Evolutionary conservation across 2,329 filamentous ascomycete genomes (phyloP), one percentile per base, ranked within the genome.

Genomic region (Talaromyces sp.): DNA sequence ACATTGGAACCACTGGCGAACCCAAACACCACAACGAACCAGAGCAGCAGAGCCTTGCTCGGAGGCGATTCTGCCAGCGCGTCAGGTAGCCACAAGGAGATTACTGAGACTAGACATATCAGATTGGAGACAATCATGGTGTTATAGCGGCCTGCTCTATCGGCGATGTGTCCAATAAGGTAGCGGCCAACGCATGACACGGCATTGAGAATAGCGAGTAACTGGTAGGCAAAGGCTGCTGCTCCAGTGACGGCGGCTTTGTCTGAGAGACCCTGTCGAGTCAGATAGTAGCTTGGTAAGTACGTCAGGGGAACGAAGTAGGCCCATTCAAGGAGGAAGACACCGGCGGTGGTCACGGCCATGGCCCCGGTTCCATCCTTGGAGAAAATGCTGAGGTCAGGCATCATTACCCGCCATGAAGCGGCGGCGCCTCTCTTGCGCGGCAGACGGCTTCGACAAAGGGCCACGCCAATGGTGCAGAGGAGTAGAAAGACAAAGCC

Each of bases 1-100:
- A 79, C 73, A 25, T 76, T 77, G 2, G 72, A 72, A 4, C 78
- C 78, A 29, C 72, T 74, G 38, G 69, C 75, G 64, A 80, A 79
- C 1, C 78, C 78, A 49, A 79, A 76, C 0, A 76, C 65, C 0
- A 71, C 67, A 0, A 71, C 69, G 34, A 68, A 76, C 11, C 62
- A 67, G 8, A 76, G 68, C 8, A 75, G 69, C 6, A 68, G 64
- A 0, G 70, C 70, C 8, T 62, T 61, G 31, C 68, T 69, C 25
- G 43, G 34, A 17, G 54, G 45, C 11, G 54, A 38, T 8, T 38
- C 29, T 43, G 38, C 54, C 10, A 58, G 17, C 15, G 63, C 63
- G 11, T 49, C 58, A 0, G 65, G 60, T 1, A 72, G 64, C 74
- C 74, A 76, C 3, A 76, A 59, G 1, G 65, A 69, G 36, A 72